Percentiles rank a stretch among this genome's conserved stretches.
Evolutionary conservation across 805 yeast species (phyloP).

Genomic region (Debaryomyces maramus): DNA sequence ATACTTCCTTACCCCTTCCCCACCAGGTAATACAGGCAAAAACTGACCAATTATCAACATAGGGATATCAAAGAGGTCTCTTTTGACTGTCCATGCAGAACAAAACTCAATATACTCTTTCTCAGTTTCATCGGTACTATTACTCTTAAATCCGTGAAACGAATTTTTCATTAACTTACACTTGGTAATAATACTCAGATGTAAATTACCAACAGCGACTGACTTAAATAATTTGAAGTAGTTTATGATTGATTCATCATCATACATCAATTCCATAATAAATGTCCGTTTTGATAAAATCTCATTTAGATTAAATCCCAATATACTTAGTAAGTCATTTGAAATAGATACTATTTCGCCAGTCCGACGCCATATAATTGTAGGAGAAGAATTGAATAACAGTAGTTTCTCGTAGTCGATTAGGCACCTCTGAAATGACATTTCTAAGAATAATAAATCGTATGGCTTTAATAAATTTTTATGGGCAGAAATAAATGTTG

Average conservation of each 20-base stretch:
- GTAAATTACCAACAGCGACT: slow-evolving; percentile 68
- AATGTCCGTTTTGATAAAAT: slow-evolving; percentile 60
- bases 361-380: slow-evolving; percentile 82
- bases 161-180: slow-evolving; percentile 45
- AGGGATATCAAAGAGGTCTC: slow-evolving; percentile 83
- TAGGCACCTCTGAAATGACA: slow-evolving; percentile 45
- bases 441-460: slow-evolving; percentile 56
- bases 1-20: slow-evolving; percentile 34
- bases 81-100: slow-evolving; percentile 80
- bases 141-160: slow-evolving; percentile 9
- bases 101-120: slow-evolving; percentile 56
- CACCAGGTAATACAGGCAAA: slow-evolving; percentile 55
- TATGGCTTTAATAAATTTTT: slow-evolving; percentile 65
- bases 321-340: slow-evolving; percentile 67
- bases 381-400: slow-evolving; percentile 67
- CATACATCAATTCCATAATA: slow-evolving; percentile 75
- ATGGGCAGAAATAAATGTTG: slow-evolving; percentile 76
- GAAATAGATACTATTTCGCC: slow-evolving; percentile 83
- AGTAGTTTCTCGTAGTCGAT: slow-evolving; percentile 46
- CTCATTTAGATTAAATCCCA: slow-evolving; percentile 62
- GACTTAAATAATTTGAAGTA: slow-evolving; percentile 72
- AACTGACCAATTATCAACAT: slow-evolving; percentile 83
- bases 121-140: slow-evolving; percentile 17
- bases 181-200: slow-evolving; percentile 51
- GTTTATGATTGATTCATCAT: slow-evolving; percentile 68